Conservation (phyloP, 83 land plant genomes). For the Larix sibirica region DNA sequence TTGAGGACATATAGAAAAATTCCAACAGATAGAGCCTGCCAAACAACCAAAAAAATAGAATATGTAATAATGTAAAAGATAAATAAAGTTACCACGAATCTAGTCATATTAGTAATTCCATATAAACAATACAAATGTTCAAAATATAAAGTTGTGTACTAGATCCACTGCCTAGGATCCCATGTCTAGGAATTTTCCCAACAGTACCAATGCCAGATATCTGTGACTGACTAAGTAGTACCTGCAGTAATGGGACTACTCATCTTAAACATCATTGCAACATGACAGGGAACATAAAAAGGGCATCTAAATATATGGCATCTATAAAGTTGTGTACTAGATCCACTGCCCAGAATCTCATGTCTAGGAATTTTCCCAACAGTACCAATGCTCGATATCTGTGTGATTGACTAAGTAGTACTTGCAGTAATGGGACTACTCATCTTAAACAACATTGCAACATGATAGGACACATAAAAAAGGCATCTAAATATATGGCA, state of each 20-base stretch:
- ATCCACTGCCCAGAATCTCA: constrained; percentile 99
- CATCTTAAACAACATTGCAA: neutral
- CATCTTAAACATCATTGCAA: neutral
- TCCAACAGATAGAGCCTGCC: constrained; percentile 95
- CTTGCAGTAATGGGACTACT: constrained; percentile 39
- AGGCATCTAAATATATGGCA: neutral
- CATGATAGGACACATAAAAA: neutral
- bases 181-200: constrained; percentile 96
- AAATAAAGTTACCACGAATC: neutral
- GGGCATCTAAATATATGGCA: neutral
- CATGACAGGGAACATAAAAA: neutral
- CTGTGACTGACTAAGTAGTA: constrained; percentile 95
- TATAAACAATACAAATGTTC: neutral
- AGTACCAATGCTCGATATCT: constrained; percentile 91
- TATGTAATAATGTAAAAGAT: neutral
- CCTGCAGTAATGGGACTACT: constrained; percentile 40
- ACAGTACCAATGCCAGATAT: constrained; percentile 86
- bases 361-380: constrained; percentile 92
- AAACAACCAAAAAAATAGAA: constrained; percentile 7
- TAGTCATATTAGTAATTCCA: neutral
- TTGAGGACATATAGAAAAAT: constrained; percentile 97
- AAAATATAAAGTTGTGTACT: constrained; percentile 37
- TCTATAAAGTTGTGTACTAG: constrained; percentile 48
- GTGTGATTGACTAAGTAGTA: constrained; percentile 91
- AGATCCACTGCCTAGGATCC: constrained; percentile 99